Evolutionary conservation across 805 yeast species (phyloP).

Genomic region (Candida gorgasii): DNA sequence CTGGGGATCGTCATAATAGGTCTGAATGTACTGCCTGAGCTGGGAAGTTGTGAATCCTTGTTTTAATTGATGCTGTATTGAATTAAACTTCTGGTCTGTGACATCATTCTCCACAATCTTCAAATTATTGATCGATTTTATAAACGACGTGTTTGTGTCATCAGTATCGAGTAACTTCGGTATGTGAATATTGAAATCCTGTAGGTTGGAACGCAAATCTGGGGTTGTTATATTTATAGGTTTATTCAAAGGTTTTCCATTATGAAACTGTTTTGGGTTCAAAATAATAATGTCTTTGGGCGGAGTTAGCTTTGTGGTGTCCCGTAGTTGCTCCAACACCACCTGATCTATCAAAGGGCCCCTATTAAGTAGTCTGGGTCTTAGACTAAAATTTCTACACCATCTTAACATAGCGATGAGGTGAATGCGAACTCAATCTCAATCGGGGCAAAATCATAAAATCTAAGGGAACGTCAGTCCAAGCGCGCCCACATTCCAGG

Average conservation of each 20-base stretch:
- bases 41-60: conserved; percentile 13
- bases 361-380: not conserved
- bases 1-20: conserved; percentile 5
- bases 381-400: not conserved
- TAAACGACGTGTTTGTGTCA: not conserved
- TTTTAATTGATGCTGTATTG: conserved; percentile 2
- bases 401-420: conserved; percentile 6
- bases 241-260: not conserved
- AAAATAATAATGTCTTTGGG: conserved; percentile 10
- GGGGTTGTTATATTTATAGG: not conserved
- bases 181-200: not conserved
- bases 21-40: conserved; percentile 11
- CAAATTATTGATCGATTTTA: conserved; percentile 12
- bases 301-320: not conserved
- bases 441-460: too few relatives aligned
- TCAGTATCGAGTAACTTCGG: conserved; percentile 2
- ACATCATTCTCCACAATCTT: not conserved
- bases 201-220: not conserved
- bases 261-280: conserved; percentile 6
- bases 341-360: conserved; percentile 10
- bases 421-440: not conserved
- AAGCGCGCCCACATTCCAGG: too few relatives aligned
- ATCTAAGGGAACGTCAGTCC: too few relatives aligned
- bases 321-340: conserved; percentile 10
- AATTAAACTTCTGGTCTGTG: conserved; percentile 7